Percentiles rank a stretch among this genome's conserved stretches.
Evolutionary conservation across 345 rosid species (phyloP).

Genomic region (Clarkia xantiana): DNA sequence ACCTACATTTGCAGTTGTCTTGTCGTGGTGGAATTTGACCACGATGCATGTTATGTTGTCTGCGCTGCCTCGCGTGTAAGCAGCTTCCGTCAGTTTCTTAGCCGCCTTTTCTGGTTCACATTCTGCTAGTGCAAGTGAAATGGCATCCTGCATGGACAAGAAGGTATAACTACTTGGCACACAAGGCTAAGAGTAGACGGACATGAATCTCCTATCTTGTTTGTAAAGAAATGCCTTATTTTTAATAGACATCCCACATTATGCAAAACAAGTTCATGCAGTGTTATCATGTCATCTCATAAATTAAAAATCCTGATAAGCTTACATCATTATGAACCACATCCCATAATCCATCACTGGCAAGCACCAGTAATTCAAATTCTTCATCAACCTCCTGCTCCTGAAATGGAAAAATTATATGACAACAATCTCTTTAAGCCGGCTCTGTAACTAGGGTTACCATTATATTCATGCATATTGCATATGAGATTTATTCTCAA

Average conservation of each 20-base stretch:
- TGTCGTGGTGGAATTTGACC: slow-evolving; percentile 55
- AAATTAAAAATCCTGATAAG: background rate
- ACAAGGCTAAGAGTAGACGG: background rate
- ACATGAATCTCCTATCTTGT: background rate
- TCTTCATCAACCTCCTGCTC: slow-evolving; percentile 63
- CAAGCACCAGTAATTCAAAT: slow-evolving; percentile 74
- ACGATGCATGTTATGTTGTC: slow-evolving; percentile 97
- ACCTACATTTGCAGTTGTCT: slow-evolving; percentile 14
- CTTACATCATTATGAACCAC: slow-evolving; percentile 86
- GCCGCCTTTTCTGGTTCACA: slow-evolving; percentile 82
- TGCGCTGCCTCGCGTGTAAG: slow-evolving; percentile 76
- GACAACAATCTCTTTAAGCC: background rate
- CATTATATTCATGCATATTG: background rate
- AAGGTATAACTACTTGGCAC: background rate
- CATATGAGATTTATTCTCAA: too few relatives aligned
- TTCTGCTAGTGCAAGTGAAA: slow-evolving; percentile 52
- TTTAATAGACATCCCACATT: too few relatives aligned
- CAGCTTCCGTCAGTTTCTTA: slow-evolving; percentile 69
- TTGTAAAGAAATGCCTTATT: background rate
- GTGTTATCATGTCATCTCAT: too few relatives aligned
- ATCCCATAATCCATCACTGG: slow-evolving; percentile 98
- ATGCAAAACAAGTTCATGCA: background rate
- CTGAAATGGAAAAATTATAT: slow-evolving; percentile 20
- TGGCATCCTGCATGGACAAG: slow-evolving; percentile 54
- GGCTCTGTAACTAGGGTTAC: background rate